Evolutionary conservation across 148 eudicot species (phyloP).

Genomic region (Selenicereus undatus): DNA sequence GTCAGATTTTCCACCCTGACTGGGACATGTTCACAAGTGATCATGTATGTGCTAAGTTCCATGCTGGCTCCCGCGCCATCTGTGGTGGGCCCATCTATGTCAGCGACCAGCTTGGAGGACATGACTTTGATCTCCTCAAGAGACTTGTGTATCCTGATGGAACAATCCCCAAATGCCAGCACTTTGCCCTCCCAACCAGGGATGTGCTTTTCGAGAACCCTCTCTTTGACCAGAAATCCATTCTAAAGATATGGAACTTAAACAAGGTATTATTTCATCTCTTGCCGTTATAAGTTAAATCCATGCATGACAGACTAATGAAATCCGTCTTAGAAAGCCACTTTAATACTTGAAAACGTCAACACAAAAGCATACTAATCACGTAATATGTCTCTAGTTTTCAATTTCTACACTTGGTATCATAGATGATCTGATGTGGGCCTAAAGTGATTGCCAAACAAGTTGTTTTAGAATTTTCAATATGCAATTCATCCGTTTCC

Average conservation of each 20-base stretch:
- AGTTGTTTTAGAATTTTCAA: no score
- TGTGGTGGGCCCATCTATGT: conserved; percentile 67
- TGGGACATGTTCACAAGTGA: conserved; percentile 78
- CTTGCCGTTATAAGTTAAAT: neutral
- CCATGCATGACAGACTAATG: neutral
- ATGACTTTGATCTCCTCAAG: conserved; percentile 53
- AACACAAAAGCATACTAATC: neutral
- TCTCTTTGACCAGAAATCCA: conserved; percentile 43
- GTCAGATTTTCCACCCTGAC: conserved; percentile 63
- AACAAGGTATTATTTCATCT: conserved; percentile 40
- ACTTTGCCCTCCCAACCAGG: conserved; percentile 60
- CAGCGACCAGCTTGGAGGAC: conserved; percentile 54
- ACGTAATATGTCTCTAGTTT: neutral
- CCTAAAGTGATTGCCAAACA: neutral
- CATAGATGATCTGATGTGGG: neutral
- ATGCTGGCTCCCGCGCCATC: conserved; percentile 63
- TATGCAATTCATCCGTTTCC: no score
- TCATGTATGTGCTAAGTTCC: conserved; percentile 56
- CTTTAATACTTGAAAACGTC: neutral
- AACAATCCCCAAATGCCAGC: conserved; percentile 52
- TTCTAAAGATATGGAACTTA: conserved; percentile 67
- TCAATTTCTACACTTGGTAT: neutral
- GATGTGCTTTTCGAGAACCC: conserved; percentile 65
- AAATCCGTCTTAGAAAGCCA: neutral
- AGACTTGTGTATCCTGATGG: conserved; percentile 59